phyloP scores from a whole-genome alignment of 805 yeast genomes.

The Saturnispora saitoi region DNA sequence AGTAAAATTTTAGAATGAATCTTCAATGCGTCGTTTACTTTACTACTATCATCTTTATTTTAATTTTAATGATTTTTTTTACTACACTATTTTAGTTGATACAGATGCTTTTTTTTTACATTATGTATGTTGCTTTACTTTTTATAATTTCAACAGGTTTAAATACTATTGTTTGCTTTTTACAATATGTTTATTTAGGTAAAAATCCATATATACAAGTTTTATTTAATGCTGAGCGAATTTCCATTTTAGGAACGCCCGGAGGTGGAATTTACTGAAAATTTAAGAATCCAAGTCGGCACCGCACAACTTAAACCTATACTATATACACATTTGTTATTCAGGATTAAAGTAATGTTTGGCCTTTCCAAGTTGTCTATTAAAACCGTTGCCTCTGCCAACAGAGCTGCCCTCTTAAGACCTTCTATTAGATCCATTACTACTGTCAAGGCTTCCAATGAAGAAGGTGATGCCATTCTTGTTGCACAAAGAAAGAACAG shows the following conservation, averaged over 20 bases:
- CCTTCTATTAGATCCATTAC: constrained; percentile 25
- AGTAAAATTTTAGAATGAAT: neutral
- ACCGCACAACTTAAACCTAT: constrained; percentile 11
- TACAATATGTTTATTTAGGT: neutral
- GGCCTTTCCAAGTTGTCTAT: constrained; percentile 16
- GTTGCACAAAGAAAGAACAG: constrained; percentile 78
- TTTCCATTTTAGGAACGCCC: neutral
- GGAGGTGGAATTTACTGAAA: neutral
- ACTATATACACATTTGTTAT: neutral
- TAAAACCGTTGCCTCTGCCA: constrained; percentile 13
- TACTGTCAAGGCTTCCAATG: constrained; percentile 47
- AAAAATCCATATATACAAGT: neutral
- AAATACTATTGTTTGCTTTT: neutral
- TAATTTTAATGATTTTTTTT: too few relatives aligned
- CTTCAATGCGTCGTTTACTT: neutral
- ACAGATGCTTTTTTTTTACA: neutral
- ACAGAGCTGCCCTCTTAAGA: constrained; percentile 13
- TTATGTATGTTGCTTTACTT: neutral
- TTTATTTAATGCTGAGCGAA: neutral
- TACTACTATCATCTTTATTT: neutral
- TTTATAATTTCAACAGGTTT: neutral
- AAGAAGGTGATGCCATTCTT: constrained; percentile 60
- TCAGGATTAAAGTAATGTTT: neutral
- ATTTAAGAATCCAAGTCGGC: constrained; percentile 5
- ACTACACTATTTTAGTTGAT: too few relatives aligned